Evolutionary conservation across 2,329 filamentous ascomycete species (phyloP).

Genomic region (Chrysoporthe deuterocubensis): DNA sequence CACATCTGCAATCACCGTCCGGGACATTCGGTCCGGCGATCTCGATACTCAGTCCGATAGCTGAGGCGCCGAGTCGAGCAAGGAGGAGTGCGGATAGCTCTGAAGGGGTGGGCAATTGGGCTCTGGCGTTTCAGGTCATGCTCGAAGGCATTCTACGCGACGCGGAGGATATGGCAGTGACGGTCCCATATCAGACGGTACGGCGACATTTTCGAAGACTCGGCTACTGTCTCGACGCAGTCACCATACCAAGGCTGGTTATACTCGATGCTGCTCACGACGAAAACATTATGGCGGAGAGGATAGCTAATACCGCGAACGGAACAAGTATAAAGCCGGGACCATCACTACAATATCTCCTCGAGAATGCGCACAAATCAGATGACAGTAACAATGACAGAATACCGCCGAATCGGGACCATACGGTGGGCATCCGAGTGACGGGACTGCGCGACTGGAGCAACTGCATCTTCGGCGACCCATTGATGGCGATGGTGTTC

Average conservation of each 20-base stretch:
- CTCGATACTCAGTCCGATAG: slow-evolving; percentile 39
- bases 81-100: slow-evolving; percentile 16
- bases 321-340: background rate
- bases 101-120: slow-evolving; percentile 51
- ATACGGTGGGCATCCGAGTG: slow-evolving; percentile 39
- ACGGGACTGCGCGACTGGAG: slow-evolving; percentile 63
- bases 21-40: slow-evolving; percentile 52
- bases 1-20: slow-evolving; percentile 48
- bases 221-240: slow-evolving; percentile 53
- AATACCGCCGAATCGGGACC: slow-evolving; percentile 7
- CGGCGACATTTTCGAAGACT: slow-evolving; percentile 56
- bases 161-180: slow-evolving; percentile 62
- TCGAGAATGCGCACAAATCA: slow-evolving; percentile 22
- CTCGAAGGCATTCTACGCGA: slow-evolving; percentile 62
- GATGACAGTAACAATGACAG: slow-evolving; percentile 18
- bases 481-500: slow-evolving; percentile 56
- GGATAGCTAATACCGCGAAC: background rate
- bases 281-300: slow-evolving; percentile 52
- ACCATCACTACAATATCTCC: background rate
- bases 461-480: slow-evolving; percentile 63
- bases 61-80: slow-evolving; percentile 23
- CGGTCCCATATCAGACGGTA: slow-evolving; percentile 60
- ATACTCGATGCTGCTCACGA: slow-evolving; percentile 57
- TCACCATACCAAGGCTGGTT: slow-evolving; percentile 56
- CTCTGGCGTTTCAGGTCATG: slow-evolving; percentile 58